A percentile compares a stretch with the other conserved stretches of the same genome.
Evolutionary conservation across 1,139 yeast species (phyloP).

Genomic region (Hyphopichia fennica): DNA sequence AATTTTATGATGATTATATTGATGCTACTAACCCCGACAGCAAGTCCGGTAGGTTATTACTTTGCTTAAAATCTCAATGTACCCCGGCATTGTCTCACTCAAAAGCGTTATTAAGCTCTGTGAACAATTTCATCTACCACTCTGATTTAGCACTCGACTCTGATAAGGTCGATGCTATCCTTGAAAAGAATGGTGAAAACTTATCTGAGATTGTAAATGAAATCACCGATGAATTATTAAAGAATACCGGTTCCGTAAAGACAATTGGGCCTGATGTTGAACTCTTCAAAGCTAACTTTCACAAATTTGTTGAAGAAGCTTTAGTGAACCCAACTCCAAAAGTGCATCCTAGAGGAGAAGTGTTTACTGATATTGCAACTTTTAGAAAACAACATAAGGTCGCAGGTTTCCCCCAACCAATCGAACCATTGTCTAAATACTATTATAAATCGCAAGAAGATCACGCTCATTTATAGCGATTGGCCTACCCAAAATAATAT

Average conservation of each 20-base stretch:
- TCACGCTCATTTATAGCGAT: constrained; percentile 3
- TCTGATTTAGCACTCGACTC: constrained; percentile 24
- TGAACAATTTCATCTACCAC: constrained; percentile 26
- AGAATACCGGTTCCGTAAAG: background rate
- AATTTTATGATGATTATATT: constrained; percentile 53
- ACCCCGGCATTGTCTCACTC: constrained; percentile 24
- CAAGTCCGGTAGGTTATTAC: constrained; percentile 51
- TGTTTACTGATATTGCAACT: constrained; percentile 16
- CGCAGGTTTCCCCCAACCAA: constrained; percentile 36
- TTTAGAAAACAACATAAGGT: constrained; percentile 24
- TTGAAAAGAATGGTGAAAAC: constrained; percentile 14
- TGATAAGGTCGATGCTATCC: constrained; percentile 25
- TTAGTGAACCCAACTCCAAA: constrained; percentile 18
- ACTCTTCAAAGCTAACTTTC: constrained; percentile 13
- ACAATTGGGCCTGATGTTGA: background rate
- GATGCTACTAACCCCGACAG: constrained; percentile 23
- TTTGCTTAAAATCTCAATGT: constrained; percentile 68
- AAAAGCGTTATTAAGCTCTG: constrained; percentile 27
- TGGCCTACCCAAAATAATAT: too few relatives aligned
- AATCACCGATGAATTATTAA: constrained; percentile 3
- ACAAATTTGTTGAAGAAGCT: background rate
- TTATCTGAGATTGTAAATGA: constrained; percentile 4
- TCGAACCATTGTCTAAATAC: constrained; percentile 30
- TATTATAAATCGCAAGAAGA: constrained; percentile 15
- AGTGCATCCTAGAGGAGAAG: constrained; percentile 26